phyloP scores from a whole-genome alignment of 2,329 filamentous ascomycete species.

The Exophiala sp. region DNA sequence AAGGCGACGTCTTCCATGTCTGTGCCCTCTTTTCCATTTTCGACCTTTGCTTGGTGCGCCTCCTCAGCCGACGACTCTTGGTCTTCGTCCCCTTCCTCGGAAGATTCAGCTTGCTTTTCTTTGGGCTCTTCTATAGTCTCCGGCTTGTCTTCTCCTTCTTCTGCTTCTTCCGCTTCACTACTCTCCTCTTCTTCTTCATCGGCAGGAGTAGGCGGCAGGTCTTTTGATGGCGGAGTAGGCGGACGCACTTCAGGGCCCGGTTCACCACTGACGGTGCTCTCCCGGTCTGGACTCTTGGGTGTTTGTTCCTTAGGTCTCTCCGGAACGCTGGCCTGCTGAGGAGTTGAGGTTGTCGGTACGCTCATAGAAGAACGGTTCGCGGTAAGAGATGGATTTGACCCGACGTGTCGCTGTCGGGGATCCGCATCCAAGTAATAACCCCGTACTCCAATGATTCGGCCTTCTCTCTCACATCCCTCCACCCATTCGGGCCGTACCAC shows the following conservation, averaged over 20 bases:
- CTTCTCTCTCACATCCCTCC: slow-evolving; percentile 88
- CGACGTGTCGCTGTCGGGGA: slow-evolving; percentile 53
- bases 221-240: slow-evolving; percentile 24
- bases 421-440: slow-evolving; percentile 94
- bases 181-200: slow-evolving; percentile 22
- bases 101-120: slow-evolving; percentile 7
- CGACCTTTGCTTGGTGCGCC: slow-evolving; percentile 29
- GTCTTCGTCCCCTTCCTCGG: slow-evolving; percentile 22
- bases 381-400: slow-evolving; percentile 29
- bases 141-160: slow-evolving; percentile 12
- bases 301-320: slow-evolving; percentile 27
- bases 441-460: slow-evolving; percentile 85
- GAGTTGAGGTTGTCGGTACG: slow-evolving; percentile 31
- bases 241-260: slow-evolving; percentile 28
- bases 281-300: slow-evolving; percentile 23
- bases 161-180: slow-evolving; percentile 12
- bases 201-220: slow-evolving; percentile 23
- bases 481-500: slow-evolving; percentile 97
- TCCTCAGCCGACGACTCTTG: slow-evolving; percentile 5
- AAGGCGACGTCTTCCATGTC: slow-evolving; percentile 31
- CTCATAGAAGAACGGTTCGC: slow-evolving; percentile 8
- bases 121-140: slow-evolving; percentile 10
- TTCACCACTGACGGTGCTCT: slow-evolving; percentile 24
- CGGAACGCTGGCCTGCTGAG: slow-evolving; percentile 15
- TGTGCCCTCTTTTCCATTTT: slow-evolving; percentile 24